These are phyloP conservation scores for Pelargonium citronellum DNA, from an alignment of 441 rosid genomes.

Conservation along the genomic window DNA sequence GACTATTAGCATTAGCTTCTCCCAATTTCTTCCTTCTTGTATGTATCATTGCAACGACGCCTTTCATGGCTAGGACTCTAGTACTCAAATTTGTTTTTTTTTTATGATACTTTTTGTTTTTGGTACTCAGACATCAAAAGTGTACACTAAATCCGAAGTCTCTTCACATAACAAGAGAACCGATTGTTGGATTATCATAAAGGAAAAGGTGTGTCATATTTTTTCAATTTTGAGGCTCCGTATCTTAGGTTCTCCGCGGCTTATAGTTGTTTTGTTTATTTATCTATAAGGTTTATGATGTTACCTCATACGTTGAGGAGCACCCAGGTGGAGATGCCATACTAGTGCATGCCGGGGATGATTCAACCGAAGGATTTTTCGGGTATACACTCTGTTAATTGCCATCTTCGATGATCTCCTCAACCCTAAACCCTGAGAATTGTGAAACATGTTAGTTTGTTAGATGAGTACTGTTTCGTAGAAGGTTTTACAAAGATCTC, in stretches of 20 bases:
- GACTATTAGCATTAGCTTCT: too few species aligned
- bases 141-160: constrained; percentile 55
- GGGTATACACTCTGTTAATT: constrained; percentile 43
- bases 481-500: too few species aligned
- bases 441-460: background rate
- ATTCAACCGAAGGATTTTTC: constrained; percentile 83
- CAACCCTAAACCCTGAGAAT: background rate
- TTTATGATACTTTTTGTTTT: background rate
- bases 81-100: background rate
- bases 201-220: constrained; percentile 46
- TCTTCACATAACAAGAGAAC: constrained; percentile 62
- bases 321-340: constrained; percentile 98
- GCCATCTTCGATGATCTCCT: constrained; percentile 3
- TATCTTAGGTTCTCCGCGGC: constrained; percentile 4
- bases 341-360: constrained; percentile 81
- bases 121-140: constrained; percentile 35
- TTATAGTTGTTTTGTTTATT: background rate
- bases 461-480: too few species aligned
- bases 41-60: background rate
- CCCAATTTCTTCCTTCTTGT: background rate
- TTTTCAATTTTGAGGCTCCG: constrained; percentile 16
- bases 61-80: background rate
- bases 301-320: constrained; percentile 89
- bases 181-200: constrained; percentile 88
- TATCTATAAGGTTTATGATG: constrained; percentile 56